Base-by-base conservation (phyloP, 345 rosid genomes). In the Bruguiera gymnorhiza region DNA sequence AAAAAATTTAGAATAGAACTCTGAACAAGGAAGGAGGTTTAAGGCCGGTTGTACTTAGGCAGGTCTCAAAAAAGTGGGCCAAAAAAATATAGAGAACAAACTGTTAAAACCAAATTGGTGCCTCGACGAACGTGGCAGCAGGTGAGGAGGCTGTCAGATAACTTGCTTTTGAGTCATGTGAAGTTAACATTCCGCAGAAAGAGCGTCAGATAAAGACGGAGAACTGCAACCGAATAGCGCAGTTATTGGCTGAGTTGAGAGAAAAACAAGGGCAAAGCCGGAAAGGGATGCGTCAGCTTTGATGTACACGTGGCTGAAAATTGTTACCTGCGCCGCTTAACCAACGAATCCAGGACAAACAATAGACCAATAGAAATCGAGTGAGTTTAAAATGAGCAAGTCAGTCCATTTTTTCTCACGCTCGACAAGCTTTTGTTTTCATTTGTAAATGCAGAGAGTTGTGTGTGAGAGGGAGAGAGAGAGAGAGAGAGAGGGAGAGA, bases 271-370 rank as follows among this genome's bases (percentile, higher is more conserved):
- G 60, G 18, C 29, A 10, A 24, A 56, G 60, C 52, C 32, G 24
- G 57, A 5, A 8, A 37, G 27, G 59, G 70, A 60, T 64, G 64
- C 81, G 72, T 74, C 79, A 68, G 76, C 52, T n/a, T 4, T 53
- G 81, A 56, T 60, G 63, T 73, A 65, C 78, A 76, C 76, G 80
- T 76, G 7, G 63, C 63, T 4, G 43, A 29, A 21, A 56, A 0
- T 0, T 66, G 37, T 18, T 31, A 37, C 34, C 3, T 23, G 64
- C 79, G 68, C 81, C 81, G 75, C 81, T 69, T 62, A 24, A 30
- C 79, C 73, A 16, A 34, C 77, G 70, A 75, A 77, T 75, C 70
- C 68, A 19, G 70, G 73, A 70, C 73, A 63, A 31, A 37, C 64
- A 19, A 36, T 5, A n/a, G 19, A 67, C 24, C 37, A 53, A 67